Percentiles rank a stretch among this genome's conserved stretches.
These are phyloP conservation scores for Pyrrhoderma lamaoense DNA, from an alignment of 1,284 basidiomycete genomes.

Conservation along the genomic window DNA sequence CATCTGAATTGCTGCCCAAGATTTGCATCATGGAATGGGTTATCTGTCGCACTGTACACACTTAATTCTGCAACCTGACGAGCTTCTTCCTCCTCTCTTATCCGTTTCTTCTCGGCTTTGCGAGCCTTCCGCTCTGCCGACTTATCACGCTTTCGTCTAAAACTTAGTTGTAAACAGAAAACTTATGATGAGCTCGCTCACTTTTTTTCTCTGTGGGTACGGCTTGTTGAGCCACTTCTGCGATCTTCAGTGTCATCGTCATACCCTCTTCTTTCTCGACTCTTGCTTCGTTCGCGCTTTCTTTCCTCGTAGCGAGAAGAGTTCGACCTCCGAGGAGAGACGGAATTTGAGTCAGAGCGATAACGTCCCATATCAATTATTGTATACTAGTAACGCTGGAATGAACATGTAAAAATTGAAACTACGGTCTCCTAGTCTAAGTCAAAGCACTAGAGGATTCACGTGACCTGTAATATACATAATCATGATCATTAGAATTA, in stretches of 20 bases:
- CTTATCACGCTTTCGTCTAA: conserved; percentile 72
- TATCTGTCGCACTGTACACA: conserved; percentile 90
- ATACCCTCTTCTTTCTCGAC: conserved; percentile 36
- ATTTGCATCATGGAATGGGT: conserved; percentile 97
- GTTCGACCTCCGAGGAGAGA: conserved; percentile 32
- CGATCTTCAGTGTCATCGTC: conserved; percentile 24
- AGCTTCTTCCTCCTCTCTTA: conserved; percentile 80
- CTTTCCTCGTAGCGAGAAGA: conserved; percentile 30
- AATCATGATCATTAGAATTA: no score
- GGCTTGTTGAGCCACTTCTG: conserved; percentile 27
- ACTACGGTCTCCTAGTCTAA: no score
- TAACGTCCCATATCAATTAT: conserved; percentile 27
- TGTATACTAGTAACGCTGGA: background rate
- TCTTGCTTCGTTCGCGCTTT: conserved; percentile 29
- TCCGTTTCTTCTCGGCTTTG: conserved; percentile 75
- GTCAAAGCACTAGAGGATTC: no score
- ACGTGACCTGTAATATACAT: no score
- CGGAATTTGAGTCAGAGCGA: conserved; percentile 43
- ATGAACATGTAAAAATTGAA: background rate
- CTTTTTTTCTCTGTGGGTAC: conserved; percentile 53
- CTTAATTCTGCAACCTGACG: conserved; percentile 84
- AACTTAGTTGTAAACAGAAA: conserved; percentile 13
- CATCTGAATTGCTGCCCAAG: conserved; percentile 93
- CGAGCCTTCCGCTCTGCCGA: conserved; percentile 70
- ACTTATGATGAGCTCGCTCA: conserved; percentile 28